A percentile compares a stretch with the other conserved stretches of the same genome.
These are phyloP conservation scores for Pulveroboletus sp. DNA, from an alignment of 768 basidiomycete genomes.

Conservation along the genomic window DNA sequence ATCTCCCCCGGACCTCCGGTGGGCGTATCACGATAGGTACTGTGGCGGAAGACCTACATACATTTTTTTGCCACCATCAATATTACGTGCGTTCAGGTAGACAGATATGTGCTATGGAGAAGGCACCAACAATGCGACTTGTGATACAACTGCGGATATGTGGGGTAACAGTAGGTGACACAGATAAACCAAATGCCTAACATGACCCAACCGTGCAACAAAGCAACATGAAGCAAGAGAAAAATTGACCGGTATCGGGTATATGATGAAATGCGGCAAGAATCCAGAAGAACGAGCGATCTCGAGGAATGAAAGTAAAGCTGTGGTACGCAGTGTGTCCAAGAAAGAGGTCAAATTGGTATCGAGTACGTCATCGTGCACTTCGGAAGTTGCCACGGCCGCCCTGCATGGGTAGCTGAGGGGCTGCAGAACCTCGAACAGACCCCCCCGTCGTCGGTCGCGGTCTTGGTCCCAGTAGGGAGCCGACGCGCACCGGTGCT, in stretches of 20 bases:
- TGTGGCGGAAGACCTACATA: background rate
- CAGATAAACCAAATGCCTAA: conserved; percentile 1
- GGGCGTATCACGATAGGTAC: background rate
- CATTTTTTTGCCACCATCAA: conserved; percentile 14
- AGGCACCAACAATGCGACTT: conserved; percentile 18
- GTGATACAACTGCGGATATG: conserved; percentile 16
- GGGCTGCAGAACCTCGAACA: conserved; percentile 15
- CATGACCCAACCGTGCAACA: conserved; percentile 1
- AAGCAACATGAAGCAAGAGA: background rate
- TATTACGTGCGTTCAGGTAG: background rate
- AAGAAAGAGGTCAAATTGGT: conserved; percentile 13
- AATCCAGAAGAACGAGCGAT: background rate
- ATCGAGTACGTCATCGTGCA: conserved; percentile 7
- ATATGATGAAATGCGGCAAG: conserved; percentile 12
- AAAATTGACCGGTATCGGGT: conserved; percentile 10
- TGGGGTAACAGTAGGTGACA: background rate
- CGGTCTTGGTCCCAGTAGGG: conserved; percentile 30
- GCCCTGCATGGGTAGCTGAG: conserved; percentile 32
- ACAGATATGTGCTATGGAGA: too few species aligned
- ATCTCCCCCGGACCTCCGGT: too few species aligned
- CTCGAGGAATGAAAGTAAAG: conserved; percentile 9
- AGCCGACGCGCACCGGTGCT: conserved; percentile 14
- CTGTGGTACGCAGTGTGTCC: conserved; percentile 8
- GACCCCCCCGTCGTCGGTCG: conserved; percentile 21
- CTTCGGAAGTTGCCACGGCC: conserved; percentile 21